Evolutionary conservation across 495 filamentous ascomycete species (phyloP), one percentile per base, ranked within the genome.

Genomic region (Neurospora sp.): DNA sequence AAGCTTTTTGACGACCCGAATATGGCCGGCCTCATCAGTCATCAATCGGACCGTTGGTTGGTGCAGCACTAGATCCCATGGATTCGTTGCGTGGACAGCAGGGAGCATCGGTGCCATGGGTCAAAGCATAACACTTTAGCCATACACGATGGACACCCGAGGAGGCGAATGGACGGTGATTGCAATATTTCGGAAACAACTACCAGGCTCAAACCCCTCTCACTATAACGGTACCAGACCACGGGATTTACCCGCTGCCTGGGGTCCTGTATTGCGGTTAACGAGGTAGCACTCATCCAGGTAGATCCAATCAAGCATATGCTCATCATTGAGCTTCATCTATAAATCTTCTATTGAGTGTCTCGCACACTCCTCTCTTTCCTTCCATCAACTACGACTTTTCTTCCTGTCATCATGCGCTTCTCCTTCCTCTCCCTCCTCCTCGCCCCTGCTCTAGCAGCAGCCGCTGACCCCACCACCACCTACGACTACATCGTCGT

Each of bases 401-500:
- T n/a, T 27, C 59, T 2, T 9, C 41, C 40, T 12, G 18, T 44
- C 72, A 80, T 27, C 3, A 79, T 81, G 79, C 74, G 72, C 37
- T 78, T 73, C 72, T 70, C 69, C 73, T 71, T 84, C 3, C 70
- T 83, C 16, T 77, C 78, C 41, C 76, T 76, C 41, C 65, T 79
- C 27, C 73, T 61, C 16, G 77, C 76, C 68, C 70, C 76, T 16
- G 81, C 75, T 40, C 74, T 76, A 38, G 38, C 76, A 18, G 71
- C 61, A 3, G 72, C 73, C 47, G 73, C 53, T 16, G 44, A 71
- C 12, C 42, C 73, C 4, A 71, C 73, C 0, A 70, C 71, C 3
- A 20, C 73, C 8, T 91, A 90, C 76, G 90, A 91, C 72, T 91
- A 91, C 78, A 85, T 92, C 71, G 83, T 92, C 27, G 87, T 92